Conservation (phyloP, 306 rosid genomes). For the Cicer judaicum region DNA sequence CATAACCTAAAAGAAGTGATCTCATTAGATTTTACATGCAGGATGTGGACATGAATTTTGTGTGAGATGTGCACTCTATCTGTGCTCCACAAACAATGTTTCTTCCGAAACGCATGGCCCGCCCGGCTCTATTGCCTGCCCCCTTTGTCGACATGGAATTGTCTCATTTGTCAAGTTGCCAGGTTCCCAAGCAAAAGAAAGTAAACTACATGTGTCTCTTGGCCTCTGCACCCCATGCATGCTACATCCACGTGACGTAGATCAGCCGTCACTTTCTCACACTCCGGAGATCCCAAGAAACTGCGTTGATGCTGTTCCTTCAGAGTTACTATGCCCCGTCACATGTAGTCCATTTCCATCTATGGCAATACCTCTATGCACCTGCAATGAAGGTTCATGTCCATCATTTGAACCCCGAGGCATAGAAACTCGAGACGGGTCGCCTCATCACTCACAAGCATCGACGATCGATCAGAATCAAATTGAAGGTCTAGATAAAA, state of each 20-base stretch:
- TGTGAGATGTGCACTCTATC: slow-evolving; percentile 89
- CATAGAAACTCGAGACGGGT: slow-evolving; percentile 62
- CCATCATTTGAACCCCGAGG: slow-evolving; percentile 77
- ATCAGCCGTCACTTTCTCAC: slow-evolving; percentile 61
- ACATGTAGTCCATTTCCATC: slow-evolving; percentile 98
- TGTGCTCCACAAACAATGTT: slow-evolving; percentile 80
- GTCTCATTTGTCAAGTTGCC: slow-evolving; percentile 84
- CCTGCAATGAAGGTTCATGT: slow-evolving; percentile 87
- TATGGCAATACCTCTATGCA: slow-evolving; percentile 80
- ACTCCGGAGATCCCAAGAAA: slow-evolving; percentile 68
- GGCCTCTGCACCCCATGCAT: slow-evolving; percentile 90
- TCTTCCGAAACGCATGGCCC: slow-evolving; percentile 65
- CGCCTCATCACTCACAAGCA: slow-evolving; percentile 60
- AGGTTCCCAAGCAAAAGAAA: slow-evolving; percentile 71
- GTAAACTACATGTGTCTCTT: slow-evolving; percentile 63
- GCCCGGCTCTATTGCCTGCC: slow-evolving; percentile 96
- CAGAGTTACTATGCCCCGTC: slow-evolving; percentile 84
- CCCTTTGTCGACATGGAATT: slow-evolving; percentile 83
- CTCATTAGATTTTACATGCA: slow-evolving; percentile 44
- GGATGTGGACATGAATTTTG: slow-evolving; percentile 95
- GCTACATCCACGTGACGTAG: slow-evolving; percentile 66
- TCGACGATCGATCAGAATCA: slow-evolving; percentile 66
- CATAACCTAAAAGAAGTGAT: slow-evolving; percentile 28
- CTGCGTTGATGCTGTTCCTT: slow-evolving; percentile 80
- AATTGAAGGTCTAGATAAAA: slow-evolving; percentile 78